Evolutionary conservation across 1,284 basidiomycete species (phyloP).

Genomic region (Phellinidium pouzarii): DNA sequence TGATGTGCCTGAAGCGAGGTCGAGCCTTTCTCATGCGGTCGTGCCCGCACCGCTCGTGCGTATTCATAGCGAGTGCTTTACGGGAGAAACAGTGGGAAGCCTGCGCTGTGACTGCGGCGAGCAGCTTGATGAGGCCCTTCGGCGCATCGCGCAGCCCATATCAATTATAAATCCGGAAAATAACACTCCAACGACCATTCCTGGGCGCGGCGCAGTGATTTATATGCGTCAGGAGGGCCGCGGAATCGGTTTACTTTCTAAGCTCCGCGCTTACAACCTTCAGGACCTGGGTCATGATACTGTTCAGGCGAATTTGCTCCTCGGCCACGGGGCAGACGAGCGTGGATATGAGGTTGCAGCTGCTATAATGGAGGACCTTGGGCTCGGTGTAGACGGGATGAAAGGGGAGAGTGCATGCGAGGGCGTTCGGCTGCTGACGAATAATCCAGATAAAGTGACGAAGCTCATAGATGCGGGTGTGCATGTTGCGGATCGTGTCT

Average conservation of each 20-base stretch:
- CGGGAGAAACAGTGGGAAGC: conserved; percentile 96
- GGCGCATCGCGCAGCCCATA: conserved; percentile 80
- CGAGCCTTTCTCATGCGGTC: conserved; percentile 19
- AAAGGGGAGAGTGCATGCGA: conserved; percentile 37
- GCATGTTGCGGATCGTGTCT: conserved; percentile 75
- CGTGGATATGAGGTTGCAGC: conserved; percentile 89
- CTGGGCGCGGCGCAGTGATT: conserved; percentile 89
- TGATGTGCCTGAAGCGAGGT: no score
- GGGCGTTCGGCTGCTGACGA: conserved; percentile 83
- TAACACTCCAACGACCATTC: conserved; percentile 38
- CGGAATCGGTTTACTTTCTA: conserved; percentile 93
- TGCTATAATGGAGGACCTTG: conserved; percentile 86
- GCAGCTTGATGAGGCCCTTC: conserved; percentile 94
- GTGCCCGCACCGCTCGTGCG: conserved; percentile 80
- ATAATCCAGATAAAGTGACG: conserved; percentile 96
- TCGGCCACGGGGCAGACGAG: conserved; percentile 93
- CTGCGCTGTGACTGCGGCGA: conserved; percentile 99
- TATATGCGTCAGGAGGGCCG: conserved; percentile 99
- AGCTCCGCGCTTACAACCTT: conserved; percentile 96
- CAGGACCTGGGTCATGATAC: conserved; percentile 99
- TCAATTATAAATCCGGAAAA: conserved; percentile 30
- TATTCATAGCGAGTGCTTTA: conserved; percentile 98
- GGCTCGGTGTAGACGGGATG: conserved; percentile 44
- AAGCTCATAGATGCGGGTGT: conserved; percentile 85
- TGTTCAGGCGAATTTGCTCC: conserved; percentile 92